Evolutionary conservation across 345 rosid species (phyloP), one percentile per base, ranked within the genome.

Genomic region (Gossypium stocksii): DNA sequence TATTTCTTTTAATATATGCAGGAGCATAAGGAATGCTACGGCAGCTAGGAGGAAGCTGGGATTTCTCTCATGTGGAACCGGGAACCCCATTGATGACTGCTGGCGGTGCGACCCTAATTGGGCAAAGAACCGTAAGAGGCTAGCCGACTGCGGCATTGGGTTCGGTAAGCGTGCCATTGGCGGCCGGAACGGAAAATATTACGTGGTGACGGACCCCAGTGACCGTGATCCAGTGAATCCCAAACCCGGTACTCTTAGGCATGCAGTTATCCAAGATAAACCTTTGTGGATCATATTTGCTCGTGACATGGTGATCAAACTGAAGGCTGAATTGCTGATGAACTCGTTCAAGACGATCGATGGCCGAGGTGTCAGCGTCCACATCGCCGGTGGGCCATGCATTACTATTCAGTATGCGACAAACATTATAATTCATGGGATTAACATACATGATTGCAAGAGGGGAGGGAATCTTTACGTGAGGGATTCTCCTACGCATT

Each of bases 281-380:
- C 92, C 92, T 2, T 76, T 88, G 0, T 88, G 92, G 92, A 88
- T 88, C 85, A 80, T 83, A 9, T 88, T 88, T 17, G 78, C 71
- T 2, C 83, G 89, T 60, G 92, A 88, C 83, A 88, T 88, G 92
- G 86, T 84, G 70, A 88, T 88, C 52, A 80, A 20, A 3, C 73
- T 88, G 6, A 88, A 88, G 74, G 82, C 85, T 70, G 92, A 88
- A 83, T 74, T 88, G 51, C 23, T 88, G 8, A 81, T 88, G 90
- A 88, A 86, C 84, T 88, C 90, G 2, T 86, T 88, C 80, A 88
- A 88, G 77, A 88, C 92, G 15, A 85, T 88, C 45, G 92, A 88
- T 52, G 92, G 92, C 0, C 83, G 92, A 34, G 92, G 92, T 41
- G 85, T 78, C 4, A 85, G 56, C 41, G 89, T 88, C 4, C 90